Evolutionary conservation across 352 stramenopile species (phyloP), one percentile per base, ranked within the genome.

Genomic region (Phytophthora pistaciae): DNA sequence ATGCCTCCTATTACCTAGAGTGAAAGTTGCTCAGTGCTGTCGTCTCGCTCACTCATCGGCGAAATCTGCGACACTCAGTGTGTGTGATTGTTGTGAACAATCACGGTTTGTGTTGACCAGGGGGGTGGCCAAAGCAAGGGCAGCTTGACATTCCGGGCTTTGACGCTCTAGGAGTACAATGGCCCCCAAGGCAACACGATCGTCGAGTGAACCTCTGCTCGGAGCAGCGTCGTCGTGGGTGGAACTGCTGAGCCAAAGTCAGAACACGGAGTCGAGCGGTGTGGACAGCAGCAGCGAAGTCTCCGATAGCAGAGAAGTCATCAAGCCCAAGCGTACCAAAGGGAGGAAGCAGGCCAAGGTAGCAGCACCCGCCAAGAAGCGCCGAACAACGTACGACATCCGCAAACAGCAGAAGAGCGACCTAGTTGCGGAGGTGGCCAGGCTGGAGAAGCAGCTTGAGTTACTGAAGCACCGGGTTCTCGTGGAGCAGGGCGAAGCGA

Each of bases 321-420:
- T 36, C 29, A 6, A 11, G 21, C 13, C 25, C 20, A 56, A 55
- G 40, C n/a, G 16, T 6, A 3, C 21, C 31, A 59, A 67, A 29
- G 27, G 3, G n/a, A 62, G 11, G 52, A 25, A 46, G 3, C 68
- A 53, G 18, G 29, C 20, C 14, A 67, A 60, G 23, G 14, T 29
- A 29, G 27, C 27, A 29, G 27, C 20, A 3, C 60, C 54, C 4
- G 8, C 60, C 20, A 79, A 79, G 56, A 79, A 76, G 20, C 69
- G 64, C 53, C 63, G 66, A 38, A 64, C 69, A 5, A 75, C 68
- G 38, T 72, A 80, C 64, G 69, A 66, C 21, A 67, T 80, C 29
- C 73, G 73, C 57, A 80, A 75, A 55, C 72, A 85, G 64, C 66
- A 82, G 52, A 82, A 80, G 33, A 53, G 58, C 23, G 65, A 64